Base-by-base conservation (phyloP, 1,139 yeast genomes). In the Hansenula lynferdii region DNA sequence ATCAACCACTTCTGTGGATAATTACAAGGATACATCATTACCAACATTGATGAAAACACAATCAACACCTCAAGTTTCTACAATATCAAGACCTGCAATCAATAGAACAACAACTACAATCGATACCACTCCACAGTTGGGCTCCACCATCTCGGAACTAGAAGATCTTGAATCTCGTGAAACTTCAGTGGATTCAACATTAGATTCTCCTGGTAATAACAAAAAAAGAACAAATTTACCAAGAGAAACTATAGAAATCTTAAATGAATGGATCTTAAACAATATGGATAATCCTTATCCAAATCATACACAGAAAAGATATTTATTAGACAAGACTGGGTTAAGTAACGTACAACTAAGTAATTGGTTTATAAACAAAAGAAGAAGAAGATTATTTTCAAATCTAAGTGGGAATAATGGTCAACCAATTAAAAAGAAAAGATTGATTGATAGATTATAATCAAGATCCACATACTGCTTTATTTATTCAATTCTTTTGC, bases 361-460 rank as follows among this genome's bases (percentile, higher is more conserved):
- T 47, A 92, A 92, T 60, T 92, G 98, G 97, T 92, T 92, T 58
- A 92, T 92, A 54, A 92, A 92, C 61, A 97, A 96, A 22, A 75
- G 98, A 57, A 72, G 97, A 56, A 70, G 98, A 54, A 82, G 86
- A 59, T 77, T 87, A 10, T 65, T 65, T 35, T 45, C 50, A 17
- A 51, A 47, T 35, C 29, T 49, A 16, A 48, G 52, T 38, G 55
- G 56, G 8, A 54, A 53, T 40, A 49, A 52, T 37, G 53, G 59
- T 2, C 54, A 51, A 34, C 54, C 56, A 12, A 47, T 49, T 30
- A 53, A 50, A 38, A 48, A 50, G 51, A 56, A 65, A 37, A 64
- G 65, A 53, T 47, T 65, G 38, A 64, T 65, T 35, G 70, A 65
- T 42, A 54, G 69, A 41, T 48, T 65, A 26, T 57, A 51, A 36